phyloP scores from a whole-genome alignment of 1,284 basidiomycete species.

The Coriolopsis trogii region DNA sequence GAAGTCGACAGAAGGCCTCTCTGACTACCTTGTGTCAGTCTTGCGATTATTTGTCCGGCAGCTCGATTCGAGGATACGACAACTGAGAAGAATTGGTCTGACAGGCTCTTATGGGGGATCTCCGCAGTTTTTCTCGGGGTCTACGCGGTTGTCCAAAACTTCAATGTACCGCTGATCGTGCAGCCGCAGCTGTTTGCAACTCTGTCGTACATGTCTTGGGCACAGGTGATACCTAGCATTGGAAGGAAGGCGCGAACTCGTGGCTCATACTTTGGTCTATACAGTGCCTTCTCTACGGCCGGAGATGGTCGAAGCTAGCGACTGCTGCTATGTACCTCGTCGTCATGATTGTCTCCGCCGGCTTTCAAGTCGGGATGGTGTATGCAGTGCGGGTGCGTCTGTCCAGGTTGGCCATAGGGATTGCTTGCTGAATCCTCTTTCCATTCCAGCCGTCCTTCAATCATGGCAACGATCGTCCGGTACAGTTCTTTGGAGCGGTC shows the following conservation, averaged over 20 bases:
- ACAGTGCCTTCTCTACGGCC: conserved; percentile 70
- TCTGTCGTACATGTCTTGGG: conserved; percentile 67
- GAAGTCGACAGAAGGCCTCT: conserved; percentile 76
- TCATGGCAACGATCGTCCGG: conserved; percentile 48
- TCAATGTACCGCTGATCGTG: conserved; percentile 75
- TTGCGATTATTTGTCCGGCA: background rate
- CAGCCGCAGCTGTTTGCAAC: conserved; percentile 78
- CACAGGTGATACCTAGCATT: conserved; percentile 44
- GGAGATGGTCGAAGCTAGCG: conserved; percentile 37
- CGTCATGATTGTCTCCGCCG: conserved; percentile 50
- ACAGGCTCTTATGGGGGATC: conserved; percentile 68
- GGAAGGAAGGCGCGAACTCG: background rate
- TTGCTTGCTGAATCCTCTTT: background rate
- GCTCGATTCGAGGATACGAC: background rate
- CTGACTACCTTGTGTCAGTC: conserved; percentile 66
- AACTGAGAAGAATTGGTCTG: background rate
- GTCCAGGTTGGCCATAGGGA: too few species aligned
- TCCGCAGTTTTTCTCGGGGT: conserved; percentile 68
- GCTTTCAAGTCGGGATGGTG: conserved; percentile 63
- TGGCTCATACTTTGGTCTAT: background rate
- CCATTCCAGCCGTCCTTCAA: conserved; percentile 43
- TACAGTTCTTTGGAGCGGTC: conserved; percentile 68
- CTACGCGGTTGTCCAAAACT: conserved; percentile 67
- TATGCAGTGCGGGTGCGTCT: conserved; percentile 57
- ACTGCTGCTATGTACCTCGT: conserved; percentile 37